Evolutionary conservation across 2,329 filamentous ascomycete species (phyloP), one percentile per base, ranked within the genome.

Genomic region (Exophiala lecanii-corni): DNA sequence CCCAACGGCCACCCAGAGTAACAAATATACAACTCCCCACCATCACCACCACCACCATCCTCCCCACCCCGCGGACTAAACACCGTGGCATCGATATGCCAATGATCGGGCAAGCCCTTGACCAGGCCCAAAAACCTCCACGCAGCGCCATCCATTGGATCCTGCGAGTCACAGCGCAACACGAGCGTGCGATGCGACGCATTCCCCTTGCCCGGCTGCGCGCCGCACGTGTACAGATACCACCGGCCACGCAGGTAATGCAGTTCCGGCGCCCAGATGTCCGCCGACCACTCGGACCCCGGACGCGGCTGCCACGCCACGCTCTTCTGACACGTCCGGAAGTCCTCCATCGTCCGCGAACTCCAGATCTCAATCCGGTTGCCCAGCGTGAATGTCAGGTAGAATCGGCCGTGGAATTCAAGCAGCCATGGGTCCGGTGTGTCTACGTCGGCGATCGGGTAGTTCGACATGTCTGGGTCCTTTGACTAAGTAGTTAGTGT

Each of bases 251-350:
- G 59, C 18, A 78, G 62, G 36, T 59, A 59, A 55, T 78, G 75
- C 1, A 78, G 63, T 60, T 78, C 75, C 1, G 75, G 75, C 0
- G 75, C 75, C 75, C 75, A 78, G 21, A 78, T 61, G 49, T 66
- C 67, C 30, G 60, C 67, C 5, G 64, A 67, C 62, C 68, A 70
- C 13, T 61, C 57, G 7, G 63, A 64, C 45, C 67, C 59, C 9
- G 65, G 66, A 0, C 67, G 59, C 20, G 72, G 69, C 15, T 63
- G 63, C 60, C 60, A 61, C 17, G 59, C 45, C n/a, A 50, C 41
- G 19, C 44, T 45, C 37, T 58, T 60, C 9, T 45, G 43, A 17
- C 55, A 53, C 19, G 51, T 38, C 32, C 49, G 42, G 39, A 64
- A 65, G 36, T 63, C 42, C 18, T 63, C 59, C 47, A 65, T 57